Base-by-base conservation (phyloP, 495 filamentous ascomycete genomes). In the Venustampulla echinocandica region DNA sequence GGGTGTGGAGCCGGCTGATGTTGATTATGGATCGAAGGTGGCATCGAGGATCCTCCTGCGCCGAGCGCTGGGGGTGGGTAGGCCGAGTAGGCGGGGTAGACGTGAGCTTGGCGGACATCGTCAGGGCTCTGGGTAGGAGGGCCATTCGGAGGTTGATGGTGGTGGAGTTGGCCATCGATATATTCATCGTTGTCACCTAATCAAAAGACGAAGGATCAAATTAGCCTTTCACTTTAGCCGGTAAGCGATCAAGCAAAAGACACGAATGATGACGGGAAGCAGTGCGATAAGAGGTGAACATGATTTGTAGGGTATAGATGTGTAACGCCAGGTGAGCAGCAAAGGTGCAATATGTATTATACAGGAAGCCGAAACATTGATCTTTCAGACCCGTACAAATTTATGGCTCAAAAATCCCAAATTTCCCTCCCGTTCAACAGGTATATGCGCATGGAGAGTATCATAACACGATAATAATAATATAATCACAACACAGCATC, bases 101-200 rank as follows among this genome's bases (percentile, higher is more conserved):
- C 78, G 44, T 95, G 87, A 22, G 80, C 68, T 27, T 80, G 77
- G 39, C 87, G 83, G 28, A 87, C 70, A 47, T 90, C 81, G 49
- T 71, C 57, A 47, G 67, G 58, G 55, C 62, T 40, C 9, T 34
- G 14, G 10, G 35, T 13, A 20, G 38, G 34, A 15, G 44, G 41
- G 22, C 36, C 48, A 18, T 21, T 25, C 50, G 73, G 57, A 57
- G 68, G 61, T 60, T 67, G 70, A 49, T 83, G 81, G 50, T 83
- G 80, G 53, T 85, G 80, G 44, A 79, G 75, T 49, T 76, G 75
- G 52, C 75, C 67, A 37, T 67, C 69, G 55, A 77, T 73, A 49
- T 64, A 62, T 59, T 81, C 79, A 13, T 67, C 64, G 56, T 76
- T 67, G 54, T 66, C 72, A 60, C 54, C 52, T 56, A 59, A 42